These are phyloP conservation scores for Ajuga chamaepitys DNA, from an alignment of 257 asterid species.

Conservation along the genomic window DNA sequence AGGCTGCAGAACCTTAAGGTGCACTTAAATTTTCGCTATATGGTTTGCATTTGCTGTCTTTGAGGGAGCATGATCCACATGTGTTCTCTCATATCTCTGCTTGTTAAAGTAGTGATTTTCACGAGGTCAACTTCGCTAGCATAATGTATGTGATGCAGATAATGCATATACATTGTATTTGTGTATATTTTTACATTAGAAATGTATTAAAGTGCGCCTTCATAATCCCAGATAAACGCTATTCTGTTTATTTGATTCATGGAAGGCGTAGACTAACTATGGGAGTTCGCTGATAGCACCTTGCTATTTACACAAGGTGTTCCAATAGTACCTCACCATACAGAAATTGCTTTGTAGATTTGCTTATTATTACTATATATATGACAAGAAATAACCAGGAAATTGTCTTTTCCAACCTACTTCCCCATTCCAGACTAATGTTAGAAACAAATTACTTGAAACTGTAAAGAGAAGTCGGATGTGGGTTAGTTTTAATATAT, in stretches of 20 bases:
- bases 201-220: constrained; percentile 8
- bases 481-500: neutral
- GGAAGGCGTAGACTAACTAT: constrained; percentile 36
- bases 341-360: constrained; percentile 6
- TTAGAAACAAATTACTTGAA: neutral
- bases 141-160: neutral
- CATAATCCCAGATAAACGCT: constrained; percentile 22
- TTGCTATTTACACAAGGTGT: constrained; percentile 30
- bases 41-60: neutral
- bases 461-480: neutral
- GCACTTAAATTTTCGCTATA: neutral
- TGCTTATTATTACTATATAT: neutral
- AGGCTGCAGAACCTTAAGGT: neutral
- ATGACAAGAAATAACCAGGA: neutral
- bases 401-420: neutral
- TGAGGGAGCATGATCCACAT: neutral
- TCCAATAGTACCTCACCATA: constrained; percentile 38
- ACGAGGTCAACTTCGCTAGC: neutral
- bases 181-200: neutral
- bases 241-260: constrained; percentile 47
- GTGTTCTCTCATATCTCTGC: neutral
- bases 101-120: neutral
- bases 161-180: neutral
- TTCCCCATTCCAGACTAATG: neutral
- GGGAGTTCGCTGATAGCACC: constrained; percentile 49